Conservation (phyloP, 2,329 filamentous ascomycete species). For the Epicoccum sorghinum region DNA sequence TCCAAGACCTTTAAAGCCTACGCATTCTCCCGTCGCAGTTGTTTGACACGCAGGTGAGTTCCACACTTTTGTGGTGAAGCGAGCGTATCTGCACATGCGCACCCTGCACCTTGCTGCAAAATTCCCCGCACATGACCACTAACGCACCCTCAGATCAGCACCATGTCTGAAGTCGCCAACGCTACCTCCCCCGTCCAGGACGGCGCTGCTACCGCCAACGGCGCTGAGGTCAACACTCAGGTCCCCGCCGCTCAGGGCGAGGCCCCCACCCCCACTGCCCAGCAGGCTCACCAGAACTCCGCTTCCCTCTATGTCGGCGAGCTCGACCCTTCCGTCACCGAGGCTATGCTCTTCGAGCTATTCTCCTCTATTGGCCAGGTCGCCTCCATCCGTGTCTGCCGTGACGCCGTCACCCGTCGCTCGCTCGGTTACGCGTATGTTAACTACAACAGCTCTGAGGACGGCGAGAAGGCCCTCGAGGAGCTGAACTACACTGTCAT, state of each 20-base stretch:
- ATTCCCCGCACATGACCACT: constrained; percentile 29
- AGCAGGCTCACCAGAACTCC: constrained; percentile 85
- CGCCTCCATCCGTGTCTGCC: constrained; percentile 98
- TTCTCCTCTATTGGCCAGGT: constrained; percentile 99
- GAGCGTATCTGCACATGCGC: constrained; percentile 38
- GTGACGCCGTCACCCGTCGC: constrained; percentile 96
- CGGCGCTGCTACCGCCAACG: constrained; percentile 72
- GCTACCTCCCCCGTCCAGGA: constrained; percentile 66
- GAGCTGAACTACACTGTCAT: constrained; percentile 99
- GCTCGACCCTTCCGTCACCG: constrained; percentile 95
- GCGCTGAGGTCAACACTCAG: constrained; percentile 73
- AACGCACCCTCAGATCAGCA: constrained; percentile 35
- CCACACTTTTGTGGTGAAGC: constrained; percentile 36
- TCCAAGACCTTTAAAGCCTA: constrained; percentile 23
- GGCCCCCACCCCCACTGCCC: constrained; percentile 71
- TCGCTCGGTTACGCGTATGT: constrained; percentile 99
- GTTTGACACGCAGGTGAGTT: constrained; percentile 34
- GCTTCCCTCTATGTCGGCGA: constrained; percentile 99
- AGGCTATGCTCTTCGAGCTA: constrained; percentile 99
- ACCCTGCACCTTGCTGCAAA: constrained; percentile 39
- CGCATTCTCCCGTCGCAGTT: constrained; percentile 31
- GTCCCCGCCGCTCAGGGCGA: constrained; percentile 68
- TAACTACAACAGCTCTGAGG: constrained; percentile 97
- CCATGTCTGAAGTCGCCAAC: constrained; percentile 54
- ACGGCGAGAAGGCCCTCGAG: constrained; percentile 97